A percentile compares a stretch with the other conserved stretches of the same genome.
Conservation (phyloP, 108 stramenopile genomes). For the Mediolabrus comicus region DNA sequence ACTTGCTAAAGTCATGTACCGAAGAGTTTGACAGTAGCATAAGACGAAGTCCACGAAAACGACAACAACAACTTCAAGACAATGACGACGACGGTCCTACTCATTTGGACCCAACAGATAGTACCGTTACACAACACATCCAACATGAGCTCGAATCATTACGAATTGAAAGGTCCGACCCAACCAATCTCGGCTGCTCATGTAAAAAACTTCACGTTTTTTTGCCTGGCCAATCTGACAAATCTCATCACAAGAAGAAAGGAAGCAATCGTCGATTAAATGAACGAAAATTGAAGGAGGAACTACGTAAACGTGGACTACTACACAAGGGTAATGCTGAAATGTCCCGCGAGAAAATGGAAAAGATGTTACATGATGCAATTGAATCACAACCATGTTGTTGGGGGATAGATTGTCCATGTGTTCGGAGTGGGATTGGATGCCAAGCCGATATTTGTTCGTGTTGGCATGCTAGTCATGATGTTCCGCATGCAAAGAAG, state of each 20-base stretch:
- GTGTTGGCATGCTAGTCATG: constrained; percentile 82
- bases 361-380: constrained; percentile 57
- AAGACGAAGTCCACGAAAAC: neutral
- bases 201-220: constrained; percentile 81
- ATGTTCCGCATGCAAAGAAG: constrained; percentile 23
- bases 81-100: neutral
- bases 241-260: constrained; percentile 60
- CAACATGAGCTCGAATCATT: constrained; percentile 80
- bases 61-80: neutral
- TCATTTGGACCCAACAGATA: constrained; percentile 19
- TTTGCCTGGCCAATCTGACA: constrained; percentile 51
- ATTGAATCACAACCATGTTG: constrained; percentile 81
- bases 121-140: constrained; percentile 48
- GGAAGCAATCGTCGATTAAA: constrained; percentile 65
- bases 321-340: constrained; percentile 39
- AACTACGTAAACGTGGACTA: constrained; percentile 71
- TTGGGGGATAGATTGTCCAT: constrained; percentile 65
- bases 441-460: constrained; percentile 85
- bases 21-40: neutral
- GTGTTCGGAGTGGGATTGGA: constrained; percentile 67
- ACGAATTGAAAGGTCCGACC: constrained; percentile 57
- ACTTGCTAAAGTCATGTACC: constrained; percentile 9
- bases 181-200: constrained; percentile 66
- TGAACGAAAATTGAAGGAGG: constrained; percentile 64
- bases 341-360: constrained; percentile 62